These are phyloP conservation scores for Rhizopogon roseolus DNA, from an alignment of 768 basidiomycete species.

Conservation along the genomic window DNA sequence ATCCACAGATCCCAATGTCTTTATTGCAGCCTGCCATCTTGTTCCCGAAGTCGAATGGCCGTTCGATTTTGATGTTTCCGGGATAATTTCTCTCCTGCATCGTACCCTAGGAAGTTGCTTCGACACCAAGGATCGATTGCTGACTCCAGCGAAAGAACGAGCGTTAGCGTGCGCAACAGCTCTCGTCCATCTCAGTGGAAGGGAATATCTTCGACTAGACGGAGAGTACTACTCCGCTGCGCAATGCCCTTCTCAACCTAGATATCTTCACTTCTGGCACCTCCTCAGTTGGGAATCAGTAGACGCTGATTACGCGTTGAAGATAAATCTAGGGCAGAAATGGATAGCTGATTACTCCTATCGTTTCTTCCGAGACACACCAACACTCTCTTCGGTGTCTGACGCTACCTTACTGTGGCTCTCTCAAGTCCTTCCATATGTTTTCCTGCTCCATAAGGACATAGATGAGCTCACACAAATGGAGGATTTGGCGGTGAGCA, in stretches of 20 bases:
- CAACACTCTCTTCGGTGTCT: background rate
- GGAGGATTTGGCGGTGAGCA: background rate
- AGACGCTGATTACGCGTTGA: background rate
- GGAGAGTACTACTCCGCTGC: slow-evolving; percentile 1
- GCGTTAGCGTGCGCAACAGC: slow-evolving; percentile 9
- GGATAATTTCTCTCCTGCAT: slow-evolving; percentile 4
- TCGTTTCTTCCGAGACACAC: slow-evolving; percentile 1
- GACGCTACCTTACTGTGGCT: slow-evolving; percentile 2
- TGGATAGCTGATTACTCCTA: slow-evolving; percentile 1
- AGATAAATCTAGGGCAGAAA: background rate
- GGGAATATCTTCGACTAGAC: slow-evolving; percentile 1
- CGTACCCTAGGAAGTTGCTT: slow-evolving; percentile 5
- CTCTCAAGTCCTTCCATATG: slow-evolving; percentile 4
- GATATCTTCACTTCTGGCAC: slow-evolving; percentile 1
- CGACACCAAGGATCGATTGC: slow-evolving; percentile 2
- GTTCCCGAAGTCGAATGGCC: slow-evolving; percentile 13
- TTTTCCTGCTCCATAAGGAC: slow-evolving; percentile 1
- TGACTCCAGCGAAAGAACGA: slow-evolving; percentile 4
- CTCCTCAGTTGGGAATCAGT: background rate
- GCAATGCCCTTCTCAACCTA: slow-evolving; percentile 1
- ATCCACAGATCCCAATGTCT: slow-evolving; percentile 12
- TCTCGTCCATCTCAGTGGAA: slow-evolving; percentile 5
- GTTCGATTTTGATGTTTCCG: slow-evolving; percentile 5
- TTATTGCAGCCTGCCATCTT: slow-evolving; percentile 4
- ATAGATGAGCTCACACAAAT: background rate